phyloP scores from a whole-genome alignment of 768 basidiomycete species.

The Cantharellus cinnabarinus region DNA sequence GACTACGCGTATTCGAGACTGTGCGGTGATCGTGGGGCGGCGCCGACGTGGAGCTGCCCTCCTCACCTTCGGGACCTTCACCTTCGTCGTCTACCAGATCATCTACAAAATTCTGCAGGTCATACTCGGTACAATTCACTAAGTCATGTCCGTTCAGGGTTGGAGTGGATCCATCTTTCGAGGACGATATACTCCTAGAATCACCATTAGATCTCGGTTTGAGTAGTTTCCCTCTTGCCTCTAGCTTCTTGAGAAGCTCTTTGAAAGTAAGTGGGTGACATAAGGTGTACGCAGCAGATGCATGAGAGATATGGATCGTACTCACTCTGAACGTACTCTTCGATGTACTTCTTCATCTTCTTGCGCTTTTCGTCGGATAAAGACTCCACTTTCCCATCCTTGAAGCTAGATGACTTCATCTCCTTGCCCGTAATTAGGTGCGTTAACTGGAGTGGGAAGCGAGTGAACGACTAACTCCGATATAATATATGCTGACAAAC shows the following conservation, averaged over 20 bases:
- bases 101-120: too few relatives aligned
- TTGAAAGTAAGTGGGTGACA: not conserved
- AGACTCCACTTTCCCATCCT: constrained; percentile 46
- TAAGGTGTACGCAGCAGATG: not conserved
- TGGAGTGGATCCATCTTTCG: too few relatives aligned
- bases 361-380: constrained; percentile 68
- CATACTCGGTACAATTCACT: too few relatives aligned
- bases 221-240: not conserved
- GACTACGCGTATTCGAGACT: too few relatives aligned
- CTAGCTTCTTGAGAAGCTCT: not conserved
- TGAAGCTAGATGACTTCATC: constrained; percentile 70
- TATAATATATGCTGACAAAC: constrained; percentile 22
- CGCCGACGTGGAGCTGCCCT: too few relatives aligned
- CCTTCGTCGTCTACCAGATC: too few relatives aligned
- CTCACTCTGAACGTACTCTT: constrained; percentile 59
- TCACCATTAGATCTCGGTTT: too few relatives aligned
- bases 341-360: constrained; percentile 86
- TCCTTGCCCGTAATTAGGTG: constrained; percentile 82
- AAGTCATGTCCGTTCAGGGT: too few relatives aligned
- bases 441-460: constrained; percentile 38
- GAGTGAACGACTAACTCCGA: not conserved
- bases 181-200: too few relatives aligned
- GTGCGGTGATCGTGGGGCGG: too few relatives aligned
- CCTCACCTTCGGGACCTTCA: too few relatives aligned
- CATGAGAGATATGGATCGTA: not conserved